phyloP scores from a whole-genome alignment of 2,329 filamentous ascomycete genomes.

The Trichophaea hybrida region DNA sequence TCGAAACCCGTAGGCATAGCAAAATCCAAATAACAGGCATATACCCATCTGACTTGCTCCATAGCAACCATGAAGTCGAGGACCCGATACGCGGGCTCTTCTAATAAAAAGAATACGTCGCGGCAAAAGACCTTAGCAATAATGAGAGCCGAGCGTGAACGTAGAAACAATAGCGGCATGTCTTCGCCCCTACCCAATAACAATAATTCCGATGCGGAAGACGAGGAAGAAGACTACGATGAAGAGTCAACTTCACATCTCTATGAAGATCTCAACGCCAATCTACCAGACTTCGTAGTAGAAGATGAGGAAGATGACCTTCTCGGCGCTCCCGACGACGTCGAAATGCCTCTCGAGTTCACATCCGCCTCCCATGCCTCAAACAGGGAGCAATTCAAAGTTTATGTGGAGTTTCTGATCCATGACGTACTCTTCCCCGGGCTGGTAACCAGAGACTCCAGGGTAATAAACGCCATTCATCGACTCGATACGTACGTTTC shows the following conservation, averaged over 20 bases:
- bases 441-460: constrained; percentile 4
- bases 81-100: neutral
- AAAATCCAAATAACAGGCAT: neutral
- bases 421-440: constrained; percentile 12
- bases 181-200: neutral
- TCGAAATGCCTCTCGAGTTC: constrained; percentile 14
- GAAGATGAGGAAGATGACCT: constrained; percentile 10
- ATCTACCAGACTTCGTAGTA: constrained; percentile 6
- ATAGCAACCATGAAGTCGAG: neutral
- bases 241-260: neutral
- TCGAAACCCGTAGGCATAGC: neutral
- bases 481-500: constrained; percentile 8
- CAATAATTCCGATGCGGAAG: neutral
- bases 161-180: neutral
- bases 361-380: constrained; percentile 11
- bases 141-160: constrained; percentile 8
- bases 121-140: constrained; percentile 9
- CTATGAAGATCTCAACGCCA: neutral
- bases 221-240: neutral
- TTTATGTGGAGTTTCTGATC: constrained; percentile 10
- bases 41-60: neutral
- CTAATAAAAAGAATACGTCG: constrained; percentile 4
- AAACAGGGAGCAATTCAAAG: constrained; percentile 7
- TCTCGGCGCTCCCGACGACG: constrained; percentile 5
- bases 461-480: constrained; percentile 7